A percentile compares a stretch with the other conserved stretches of the same genome.
phyloP scores from a whole-genome alignment of 2,329 filamentous ascomycete species.

The Metarhizium guizhouense region DNA sequence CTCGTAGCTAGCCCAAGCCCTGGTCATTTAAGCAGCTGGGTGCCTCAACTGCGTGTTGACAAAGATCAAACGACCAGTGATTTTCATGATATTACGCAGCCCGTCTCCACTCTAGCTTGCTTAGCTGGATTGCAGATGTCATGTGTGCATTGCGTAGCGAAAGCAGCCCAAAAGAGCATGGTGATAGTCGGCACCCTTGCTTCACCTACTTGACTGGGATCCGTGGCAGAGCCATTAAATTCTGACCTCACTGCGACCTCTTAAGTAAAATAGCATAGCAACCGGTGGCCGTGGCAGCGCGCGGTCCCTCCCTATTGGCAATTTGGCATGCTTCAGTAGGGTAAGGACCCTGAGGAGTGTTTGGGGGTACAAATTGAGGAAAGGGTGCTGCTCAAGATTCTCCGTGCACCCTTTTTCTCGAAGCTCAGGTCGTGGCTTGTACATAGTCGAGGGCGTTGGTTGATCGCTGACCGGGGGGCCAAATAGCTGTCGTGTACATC shows the following conservation, averaged over 20 bases:
- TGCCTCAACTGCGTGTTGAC: background rate
- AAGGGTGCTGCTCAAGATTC: background rate
- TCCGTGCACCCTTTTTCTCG: background rate
- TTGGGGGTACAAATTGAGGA: too few relatives aligned
- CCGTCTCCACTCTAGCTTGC: background rate
- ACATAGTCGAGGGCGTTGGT: background rate
- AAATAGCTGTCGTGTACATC: background rate
- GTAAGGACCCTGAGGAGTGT: too few relatives aligned
- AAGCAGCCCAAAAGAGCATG: background rate
- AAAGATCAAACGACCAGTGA: background rate
- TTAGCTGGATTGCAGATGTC: background rate
- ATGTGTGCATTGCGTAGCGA: background rate
- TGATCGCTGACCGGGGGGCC: background rate
- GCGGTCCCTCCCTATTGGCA: too few relatives aligned
- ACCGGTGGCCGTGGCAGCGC: too few relatives aligned
- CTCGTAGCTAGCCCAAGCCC: background rate
- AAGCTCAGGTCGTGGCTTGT: background rate
- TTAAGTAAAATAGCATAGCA: too few relatives aligned
- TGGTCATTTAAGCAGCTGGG: background rate
- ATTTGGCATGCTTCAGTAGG: too few relatives aligned
- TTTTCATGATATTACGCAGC: background rate
- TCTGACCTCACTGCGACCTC: background rate
- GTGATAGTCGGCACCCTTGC: background rate
- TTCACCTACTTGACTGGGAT: background rate
- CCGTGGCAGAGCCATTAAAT: background rate